Evolutionary conservation across 1,284 basidiomycete species (phyloP).

Genomic region (Microbotryomycetes sp.): DNA sequence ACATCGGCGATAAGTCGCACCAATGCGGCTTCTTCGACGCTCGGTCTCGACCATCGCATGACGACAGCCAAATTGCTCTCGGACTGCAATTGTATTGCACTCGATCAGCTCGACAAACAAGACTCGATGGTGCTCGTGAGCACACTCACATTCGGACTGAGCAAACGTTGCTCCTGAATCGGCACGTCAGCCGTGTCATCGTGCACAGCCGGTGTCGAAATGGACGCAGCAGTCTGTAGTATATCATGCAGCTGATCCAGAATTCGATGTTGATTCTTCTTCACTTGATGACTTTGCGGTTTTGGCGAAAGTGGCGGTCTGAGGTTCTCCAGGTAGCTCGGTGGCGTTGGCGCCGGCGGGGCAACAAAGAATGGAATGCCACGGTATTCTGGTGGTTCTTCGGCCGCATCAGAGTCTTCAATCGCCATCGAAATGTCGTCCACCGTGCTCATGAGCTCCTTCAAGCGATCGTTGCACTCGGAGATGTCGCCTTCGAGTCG

Average conservation of each 20-base stretch:
- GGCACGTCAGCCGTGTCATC: constrained; percentile 72
- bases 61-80: constrained; percentile 76
- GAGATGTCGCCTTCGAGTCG: constrained; percentile 90
- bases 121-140: not conserved
- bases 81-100: constrained; percentile 53
- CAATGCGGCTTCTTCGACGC: constrained; percentile 77
- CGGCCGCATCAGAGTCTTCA: constrained; percentile 27
- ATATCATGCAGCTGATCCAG: constrained; percentile 81
- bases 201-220: constrained; percentile 80
- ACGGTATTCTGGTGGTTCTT: constrained; percentile 57
- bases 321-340: constrained; percentile 21
- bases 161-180: constrained; percentile 82
- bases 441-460: constrained; percentile 76
- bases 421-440: constrained; percentile 62
- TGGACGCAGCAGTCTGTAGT: constrained; percentile 67
- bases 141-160: constrained; percentile 51
- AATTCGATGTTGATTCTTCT: constrained; percentile 67
- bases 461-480: constrained; percentile 86
- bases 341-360: constrained; percentile 33
- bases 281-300: constrained; percentile 62
- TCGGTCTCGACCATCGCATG: constrained; percentile 74
- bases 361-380: constrained; percentile 67
- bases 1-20: constrained; percentile 75
- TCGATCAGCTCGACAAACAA: not conserved
- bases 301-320: constrained; percentile 16